These are phyloP conservation scores for Talaromyces sp. DNA, from an alignment of 2,329 filamentous ascomycete genomes.

Conservation along the genomic window DNA sequence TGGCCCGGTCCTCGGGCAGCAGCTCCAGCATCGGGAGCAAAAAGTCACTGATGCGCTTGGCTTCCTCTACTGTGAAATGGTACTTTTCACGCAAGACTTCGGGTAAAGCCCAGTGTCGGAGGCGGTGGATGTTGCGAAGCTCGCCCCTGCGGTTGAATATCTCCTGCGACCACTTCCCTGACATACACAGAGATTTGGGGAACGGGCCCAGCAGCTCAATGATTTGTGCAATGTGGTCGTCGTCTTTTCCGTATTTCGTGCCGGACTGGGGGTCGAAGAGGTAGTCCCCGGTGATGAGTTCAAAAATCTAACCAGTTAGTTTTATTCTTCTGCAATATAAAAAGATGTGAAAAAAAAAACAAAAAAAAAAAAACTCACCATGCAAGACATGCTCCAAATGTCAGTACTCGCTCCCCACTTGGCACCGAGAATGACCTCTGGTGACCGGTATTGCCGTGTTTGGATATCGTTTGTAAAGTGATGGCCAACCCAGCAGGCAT, in stretches of 20 bases:
- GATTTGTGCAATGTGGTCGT: constrained; percentile 98
- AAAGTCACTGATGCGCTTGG: constrained; percentile 73
- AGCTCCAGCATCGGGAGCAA: constrained; percentile 87
- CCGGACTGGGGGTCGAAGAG: constrained; percentile 97
- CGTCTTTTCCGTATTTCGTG: constrained; percentile 98
- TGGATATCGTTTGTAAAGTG: constrained; percentile 99
- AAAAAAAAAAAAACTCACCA: constrained; percentile 59
- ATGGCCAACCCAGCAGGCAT: constrained; percentile 97
- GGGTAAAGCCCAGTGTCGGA: constrained; percentile 91
- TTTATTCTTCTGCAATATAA: not conserved
- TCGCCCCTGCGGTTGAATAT: constrained; percentile 98
- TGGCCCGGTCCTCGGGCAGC: constrained; percentile 80
- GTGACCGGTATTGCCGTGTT: constrained; percentile 92
- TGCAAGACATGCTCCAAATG: constrained; percentile 98
- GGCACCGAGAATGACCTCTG: constrained; percentile 90
- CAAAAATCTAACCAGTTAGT: constrained; percentile 65
- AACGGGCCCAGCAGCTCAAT: constrained; percentile 94
- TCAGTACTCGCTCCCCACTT: constrained; percentile 99
- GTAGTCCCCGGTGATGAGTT: constrained; percentile 96
- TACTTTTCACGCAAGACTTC: constrained; percentile 96
- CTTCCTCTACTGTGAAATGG: constrained; percentile 82
- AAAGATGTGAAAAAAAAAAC: not conserved
- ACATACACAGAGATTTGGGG: constrained; percentile 83
- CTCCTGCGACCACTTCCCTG: constrained; percentile 95
- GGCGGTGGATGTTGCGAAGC: constrained; percentile 90